A percentile compares a stretch with the other conserved stretches of the same genome.
phyloP scores from a whole-genome alignment of 2,329 filamentous ascomycete genomes.

The Exserohilum turcica region DNA sequence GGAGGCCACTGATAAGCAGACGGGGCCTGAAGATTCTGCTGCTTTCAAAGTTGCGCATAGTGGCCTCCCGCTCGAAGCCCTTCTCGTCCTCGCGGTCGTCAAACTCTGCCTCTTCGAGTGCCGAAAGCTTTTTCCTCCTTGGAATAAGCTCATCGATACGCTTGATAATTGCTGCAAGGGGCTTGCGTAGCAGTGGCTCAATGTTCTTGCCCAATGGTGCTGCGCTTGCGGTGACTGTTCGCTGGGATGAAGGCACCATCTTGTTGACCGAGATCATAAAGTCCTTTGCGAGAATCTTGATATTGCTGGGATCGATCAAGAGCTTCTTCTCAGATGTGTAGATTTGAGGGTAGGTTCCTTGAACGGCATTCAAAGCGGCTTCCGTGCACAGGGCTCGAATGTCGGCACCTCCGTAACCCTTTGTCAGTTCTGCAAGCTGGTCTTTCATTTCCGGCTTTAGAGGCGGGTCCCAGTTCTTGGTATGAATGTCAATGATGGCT shows the following conservation, averaged over 20 bases:
- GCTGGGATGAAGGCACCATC: slow-evolving; percentile 91
- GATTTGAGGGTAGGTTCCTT: slow-evolving; percentile 94
- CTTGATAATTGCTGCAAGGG: slow-evolving; percentile 70
- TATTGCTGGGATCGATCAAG: slow-evolving; percentile 81
- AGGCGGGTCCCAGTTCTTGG: slow-evolving; percentile 83
- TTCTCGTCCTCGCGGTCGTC: slow-evolving; percentile 80
- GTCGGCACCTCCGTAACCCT: slow-evolving; percentile 96
- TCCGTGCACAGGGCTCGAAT: slow-evolving; percentile 93
- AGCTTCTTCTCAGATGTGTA: slow-evolving; percentile 90
- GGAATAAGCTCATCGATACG: slow-evolving; percentile 79
- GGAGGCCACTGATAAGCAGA: slow-evolving; percentile 77
- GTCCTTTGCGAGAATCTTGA: slow-evolving; percentile 87
- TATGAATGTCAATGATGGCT: slow-evolving; percentile 93
- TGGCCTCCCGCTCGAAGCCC: slow-evolving; percentile 83
- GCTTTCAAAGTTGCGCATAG: slow-evolving; percentile 75
- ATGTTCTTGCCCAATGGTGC: slow-evolving; percentile 78
- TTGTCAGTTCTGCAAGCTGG: slow-evolving; percentile 83
- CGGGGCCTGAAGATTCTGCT: slow-evolving; percentile 87
- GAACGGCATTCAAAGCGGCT: slow-evolving; percentile 92
- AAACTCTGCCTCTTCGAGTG: slow-evolving; percentile 93
- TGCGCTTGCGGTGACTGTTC: slow-evolving; percentile 83
- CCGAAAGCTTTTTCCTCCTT: slow-evolving; percentile 82
- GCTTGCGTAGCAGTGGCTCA: slow-evolving; percentile 77
- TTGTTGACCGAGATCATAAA: slow-evolving; percentile 98
- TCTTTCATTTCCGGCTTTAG: slow-evolving; percentile 79